phyloP scores from a whole-genome alignment of 108 stramenopile genomes.

The Aurantiochytrium sp. region DNA sequence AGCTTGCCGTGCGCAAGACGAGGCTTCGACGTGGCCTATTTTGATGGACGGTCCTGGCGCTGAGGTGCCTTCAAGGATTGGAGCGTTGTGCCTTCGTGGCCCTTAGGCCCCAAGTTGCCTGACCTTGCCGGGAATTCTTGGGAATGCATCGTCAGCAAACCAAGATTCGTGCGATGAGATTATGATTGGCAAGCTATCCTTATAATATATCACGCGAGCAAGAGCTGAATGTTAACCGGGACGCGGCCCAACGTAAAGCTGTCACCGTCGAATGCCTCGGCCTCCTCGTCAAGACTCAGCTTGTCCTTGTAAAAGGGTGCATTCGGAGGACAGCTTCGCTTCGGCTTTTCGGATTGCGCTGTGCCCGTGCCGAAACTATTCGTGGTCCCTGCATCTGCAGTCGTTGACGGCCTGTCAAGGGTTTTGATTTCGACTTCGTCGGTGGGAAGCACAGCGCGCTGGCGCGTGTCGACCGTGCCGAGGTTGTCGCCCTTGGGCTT shows the following conservation, averaged over 20 bases:
- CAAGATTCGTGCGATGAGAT: neutral
- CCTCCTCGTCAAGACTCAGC: neutral
- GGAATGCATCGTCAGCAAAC: neutral
- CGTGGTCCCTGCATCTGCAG: neutral
- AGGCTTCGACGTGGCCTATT: no score
- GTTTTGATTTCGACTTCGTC: neutral
- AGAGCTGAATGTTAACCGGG: neutral
- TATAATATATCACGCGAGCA: neutral
- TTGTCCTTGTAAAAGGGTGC: neutral
- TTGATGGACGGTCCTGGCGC: no score
- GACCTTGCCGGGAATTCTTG: neutral
- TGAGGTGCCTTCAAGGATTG: no score
- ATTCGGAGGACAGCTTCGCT: neutral
- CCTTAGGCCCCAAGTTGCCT: no score
- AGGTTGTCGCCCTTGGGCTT: neutral
- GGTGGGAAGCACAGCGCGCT: neutral
- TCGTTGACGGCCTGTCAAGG: neutral
- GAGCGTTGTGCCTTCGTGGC: no score
- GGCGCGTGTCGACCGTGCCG: neutral
- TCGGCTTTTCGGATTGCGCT: neutral
- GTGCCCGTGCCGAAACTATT: neutral
- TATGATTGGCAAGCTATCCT: neutral
- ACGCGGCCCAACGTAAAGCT: neutral
- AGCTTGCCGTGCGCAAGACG: no score
- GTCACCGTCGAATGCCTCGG: neutral